Base-by-base conservation (phyloP, 1,139 yeast species). In the Hansenula sp. region DNA sequence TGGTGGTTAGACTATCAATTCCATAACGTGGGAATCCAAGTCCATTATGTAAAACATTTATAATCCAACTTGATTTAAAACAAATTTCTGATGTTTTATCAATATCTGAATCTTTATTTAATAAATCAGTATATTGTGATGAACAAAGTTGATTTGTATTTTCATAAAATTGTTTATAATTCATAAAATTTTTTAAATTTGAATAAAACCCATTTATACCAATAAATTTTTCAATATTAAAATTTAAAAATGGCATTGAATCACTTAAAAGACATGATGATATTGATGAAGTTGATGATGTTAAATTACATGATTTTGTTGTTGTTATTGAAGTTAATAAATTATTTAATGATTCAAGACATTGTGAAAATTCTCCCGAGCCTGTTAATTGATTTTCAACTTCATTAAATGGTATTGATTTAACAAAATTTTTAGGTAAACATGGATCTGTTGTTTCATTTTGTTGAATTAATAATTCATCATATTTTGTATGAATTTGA, bases 201-300 rank as follows among this genome's bases (percentile, higher is more conserved):
- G 52, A 48, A 36, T 89, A 85, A 60, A 83, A 85, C 33, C 89
- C 95, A 51, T 89, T 81, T 3, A 87, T 88, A 0, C 94, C 95
- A 25, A 82, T 72, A 47, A 85, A 85, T 48, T 78, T 81, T 49
- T 80, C 78, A 31, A 77, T 65, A 40, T 74, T 79, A 51, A 84
- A 80, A 50, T 82, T 87, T 61, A 86, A 79, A 2, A 78, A 72
- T 0, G 95, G 95, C 17, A 77, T 69, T 32, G 68, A 56, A 44
- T 78, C 81, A 13, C 51, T 44, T 32, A 77, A 56, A n/a, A 78
- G 58, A 55, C 84, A 79, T 2, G 77, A 63, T 1, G 66, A 58
- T 3, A 57, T 54, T 12, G 61, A 59, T 19, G 56, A 52, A 25
- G 53, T 49, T 13, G 46, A 40, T n/a, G 47, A 50, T 10, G 43